Evolutionary conservation across 2,329 filamentous ascomycete species (phyloP).

Genomic region (Colletotrichum sp.): DNA sequence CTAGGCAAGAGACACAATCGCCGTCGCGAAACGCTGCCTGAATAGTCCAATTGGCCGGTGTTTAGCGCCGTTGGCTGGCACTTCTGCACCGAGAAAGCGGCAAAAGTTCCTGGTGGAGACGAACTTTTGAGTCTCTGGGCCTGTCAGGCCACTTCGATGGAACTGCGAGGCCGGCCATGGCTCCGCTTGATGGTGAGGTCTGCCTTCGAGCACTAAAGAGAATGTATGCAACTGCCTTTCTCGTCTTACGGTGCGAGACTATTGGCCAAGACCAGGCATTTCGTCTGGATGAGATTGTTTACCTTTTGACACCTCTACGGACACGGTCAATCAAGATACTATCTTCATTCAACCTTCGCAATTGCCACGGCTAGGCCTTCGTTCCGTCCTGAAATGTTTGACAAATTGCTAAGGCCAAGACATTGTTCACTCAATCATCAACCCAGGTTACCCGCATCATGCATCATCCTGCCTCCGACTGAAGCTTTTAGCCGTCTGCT

Average conservation of each 20-base stretch:
- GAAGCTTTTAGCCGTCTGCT: neutral
- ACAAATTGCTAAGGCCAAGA: neutral
- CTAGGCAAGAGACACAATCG: neutral
- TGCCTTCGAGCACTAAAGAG: neutral
- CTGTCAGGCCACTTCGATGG: neutral
- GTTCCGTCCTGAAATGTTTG: neutral
- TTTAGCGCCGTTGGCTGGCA: neutral
- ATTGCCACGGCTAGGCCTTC: neutral
- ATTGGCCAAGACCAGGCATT: neutral
- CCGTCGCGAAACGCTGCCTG: neutral
- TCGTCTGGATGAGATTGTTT: neutral
- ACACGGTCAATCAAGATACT: neutral
- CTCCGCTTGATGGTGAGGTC: neutral
- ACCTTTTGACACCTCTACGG: neutral
- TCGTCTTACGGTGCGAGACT: neutral
- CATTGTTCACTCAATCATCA: neutral
- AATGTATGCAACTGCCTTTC: neutral
- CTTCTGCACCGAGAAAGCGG: constrained; percentile 1
- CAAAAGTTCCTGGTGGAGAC: constrained; percentile 8
- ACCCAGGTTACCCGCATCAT: neutral
- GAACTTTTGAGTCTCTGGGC: neutral
- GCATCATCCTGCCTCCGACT: neutral
- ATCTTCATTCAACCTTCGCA: neutral
- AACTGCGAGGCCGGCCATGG: neutral
- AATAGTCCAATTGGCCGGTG: neutral